Evolutionary conservation across 805 yeast genomes (phyloP).

Genomic region (Lipomyces spencermartinsiae): DNA sequence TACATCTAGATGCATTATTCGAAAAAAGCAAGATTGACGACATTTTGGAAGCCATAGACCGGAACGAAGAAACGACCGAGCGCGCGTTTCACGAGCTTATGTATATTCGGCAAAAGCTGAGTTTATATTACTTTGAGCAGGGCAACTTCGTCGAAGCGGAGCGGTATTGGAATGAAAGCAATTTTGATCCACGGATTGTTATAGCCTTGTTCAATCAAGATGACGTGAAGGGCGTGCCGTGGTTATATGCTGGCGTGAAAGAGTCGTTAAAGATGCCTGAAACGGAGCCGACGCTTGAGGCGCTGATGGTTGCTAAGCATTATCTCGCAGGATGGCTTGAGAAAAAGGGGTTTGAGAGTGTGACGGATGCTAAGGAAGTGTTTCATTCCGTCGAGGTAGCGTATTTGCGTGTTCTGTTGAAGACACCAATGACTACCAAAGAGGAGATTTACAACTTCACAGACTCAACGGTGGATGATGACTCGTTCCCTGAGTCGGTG

Average conservation of each 20-base stretch:
- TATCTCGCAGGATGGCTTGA: conserved; percentile 44
- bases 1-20: conserved; percentile 42
- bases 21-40: conserved; percentile 40
- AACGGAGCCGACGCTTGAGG: conserved; percentile 32
- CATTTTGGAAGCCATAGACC: conserved; percentile 39
- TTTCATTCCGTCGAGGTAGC: conserved; percentile 45
- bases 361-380: conserved; percentile 41
- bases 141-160: conserved; percentile 42
- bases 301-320: conserved; percentile 38
- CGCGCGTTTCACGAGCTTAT: conserved; percentile 49
- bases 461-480: conserved; percentile 41
- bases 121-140: conserved; percentile 44
- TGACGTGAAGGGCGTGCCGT: conserved; percentile 40
- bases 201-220: conserved; percentile 39
- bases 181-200: conserved; percentile 47
- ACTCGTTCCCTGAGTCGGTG: conserved; percentile 40
- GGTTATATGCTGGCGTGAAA: conserved; percentile 46
- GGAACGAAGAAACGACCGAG: conserved; percentile 45
- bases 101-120: conserved; percentile 49
- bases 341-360: conserved; percentile 44
- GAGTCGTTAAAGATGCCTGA: conserved; percentile 23
- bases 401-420: conserved; percentile 40
- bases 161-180: conserved; percentile 48
- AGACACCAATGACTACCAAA: conserved; percentile 33
- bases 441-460: conserved; percentile 42